phyloP scores from a whole-genome alignment of 108 stramenopile genomes.

The Cyclotella baltica region DNA sequence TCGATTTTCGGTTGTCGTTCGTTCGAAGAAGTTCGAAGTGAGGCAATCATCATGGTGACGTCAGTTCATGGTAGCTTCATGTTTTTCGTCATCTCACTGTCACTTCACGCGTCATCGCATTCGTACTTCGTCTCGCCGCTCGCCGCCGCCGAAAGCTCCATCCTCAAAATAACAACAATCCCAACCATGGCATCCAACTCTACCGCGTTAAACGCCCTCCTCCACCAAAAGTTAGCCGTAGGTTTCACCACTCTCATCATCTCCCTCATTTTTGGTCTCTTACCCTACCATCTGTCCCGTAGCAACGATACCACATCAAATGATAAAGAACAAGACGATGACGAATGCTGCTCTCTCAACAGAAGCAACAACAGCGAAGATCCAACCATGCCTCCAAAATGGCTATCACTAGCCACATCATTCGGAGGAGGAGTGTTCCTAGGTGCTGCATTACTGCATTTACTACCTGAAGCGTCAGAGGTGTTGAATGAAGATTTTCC shows the following conservation, averaged over 20 bases:
- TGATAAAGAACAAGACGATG: neutral
- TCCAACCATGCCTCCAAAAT: constrained; percentile 17
- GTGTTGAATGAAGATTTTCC: constrained; percentile 11
- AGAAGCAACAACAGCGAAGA: neutral
- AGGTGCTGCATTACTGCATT: constrained; percentile 7
- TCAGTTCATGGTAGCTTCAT: too few species aligned
- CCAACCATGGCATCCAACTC: neutral
- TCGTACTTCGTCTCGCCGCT: too few species aligned
- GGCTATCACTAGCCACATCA: constrained; percentile 10
- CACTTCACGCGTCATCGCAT: too few species aligned
- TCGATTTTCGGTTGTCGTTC: too few species aligned
- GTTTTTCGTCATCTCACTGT: too few species aligned
- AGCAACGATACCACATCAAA: neutral
- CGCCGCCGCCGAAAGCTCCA: too few species aligned
- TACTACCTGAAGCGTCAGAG: constrained; percentile 4
- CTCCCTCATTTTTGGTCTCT: constrained; percentile 8
- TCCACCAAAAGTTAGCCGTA: constrained; percentile 16
- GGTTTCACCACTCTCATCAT: neutral
- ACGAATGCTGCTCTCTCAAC: neutral
- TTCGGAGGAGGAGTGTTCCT: constrained; percentile 13
- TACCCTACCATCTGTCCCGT: constrained; percentile 3
- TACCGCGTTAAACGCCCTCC: neutral
- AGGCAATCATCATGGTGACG: too few species aligned
- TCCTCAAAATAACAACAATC: too few species aligned
- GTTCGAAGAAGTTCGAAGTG: too few species aligned